Base-by-base conservation (phyloP, 257 asterid species). In the Primulina eburnea region DNA sequence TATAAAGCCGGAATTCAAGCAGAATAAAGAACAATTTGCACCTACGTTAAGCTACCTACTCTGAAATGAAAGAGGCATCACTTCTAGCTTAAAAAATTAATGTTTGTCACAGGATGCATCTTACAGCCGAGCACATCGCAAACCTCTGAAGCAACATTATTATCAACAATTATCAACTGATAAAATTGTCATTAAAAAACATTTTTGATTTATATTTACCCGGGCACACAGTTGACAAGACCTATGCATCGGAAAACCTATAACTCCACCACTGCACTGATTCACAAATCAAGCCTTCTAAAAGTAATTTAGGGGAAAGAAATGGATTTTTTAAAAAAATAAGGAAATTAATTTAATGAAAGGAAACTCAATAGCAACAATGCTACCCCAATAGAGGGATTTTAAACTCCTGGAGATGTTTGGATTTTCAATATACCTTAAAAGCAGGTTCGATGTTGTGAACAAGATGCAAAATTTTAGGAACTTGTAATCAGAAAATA, bases 401-500 rank as follows among this genome's bases (percentile, higher is more conserved):
- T 33, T 35, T 33, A 12, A 32, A 62, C 24, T 10, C 67, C 73
- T 34, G 30, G 8, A 57, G 21, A 35, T 64, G 47, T 18, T 73
- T 43, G 38, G 70, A 70, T 66, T 50, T 55, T n/a, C 8, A 38
- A 61, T 43, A 43, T 43, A 38, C 47, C 14, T 73, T 29, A 61
- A 55, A 33, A 21, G 52, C 12, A 28, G 64, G 62, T 63, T 52
- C 66, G n/a, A 32, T 67, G 24, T 12, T 47, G 33, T 52, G 43
- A 9, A 40, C 63, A 62, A 64, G 6, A 67, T 18, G 37, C 20
- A 38, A 40, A 38, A 66, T 58, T 64, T 68, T 30, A 10, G 43
- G 26, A 67, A 67, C 47, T 33, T 63, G 63, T 38, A 73, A 64
- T 60, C 16, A 62, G 62, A 68, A 9, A 32, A 52, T 17, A 17